Percentiles rank a stretch among this genome's conserved stretches.
Evolutionary conservation across 1,284 basidiomycete genomes (phyloP).

Genomic region (Cerrena zonata): DNA sequence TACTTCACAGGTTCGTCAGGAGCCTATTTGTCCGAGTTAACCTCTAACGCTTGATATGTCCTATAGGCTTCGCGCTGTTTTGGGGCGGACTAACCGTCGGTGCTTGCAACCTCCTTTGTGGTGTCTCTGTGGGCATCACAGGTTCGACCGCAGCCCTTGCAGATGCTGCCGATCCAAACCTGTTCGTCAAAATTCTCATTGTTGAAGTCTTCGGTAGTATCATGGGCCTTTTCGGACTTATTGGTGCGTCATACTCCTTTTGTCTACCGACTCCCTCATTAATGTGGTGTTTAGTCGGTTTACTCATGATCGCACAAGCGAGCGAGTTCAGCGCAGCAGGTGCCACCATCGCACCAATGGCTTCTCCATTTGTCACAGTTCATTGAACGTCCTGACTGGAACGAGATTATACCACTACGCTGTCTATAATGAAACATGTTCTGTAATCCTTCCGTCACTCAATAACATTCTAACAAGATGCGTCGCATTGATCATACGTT

Average conservation of each 20-base stretch:
- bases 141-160: slow-evolving; percentile 88
- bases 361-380: slow-evolving; percentile 27
- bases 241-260: slow-evolving; percentile 74
- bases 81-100: slow-evolving; percentile 93
- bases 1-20: slow-evolving; percentile 77
- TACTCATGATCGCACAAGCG: slow-evolving; percentile 61
- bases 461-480: no score
- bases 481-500: no score
- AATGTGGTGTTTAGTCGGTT: slow-evolving; percentile 44
- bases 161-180: slow-evolving; percentile 85
- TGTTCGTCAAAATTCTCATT: slow-evolving; percentile 92
- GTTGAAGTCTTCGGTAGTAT: slow-evolving; percentile 94
- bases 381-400: background rate
- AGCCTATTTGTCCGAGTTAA: slow-evolving; percentile 1
- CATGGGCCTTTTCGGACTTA: slow-evolving; percentile 85
- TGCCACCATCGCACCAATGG: slow-evolving; percentile 21
- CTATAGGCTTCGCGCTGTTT: slow-evolving; percentile 80
- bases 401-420: background rate
- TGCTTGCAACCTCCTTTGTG: slow-evolving; percentile 88
- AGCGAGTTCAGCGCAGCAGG: slow-evolving; percentile 43
- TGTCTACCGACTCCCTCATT: no score
- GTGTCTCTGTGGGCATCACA: slow-evolving; percentile 84
- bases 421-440: background rate
- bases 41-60: background rate
- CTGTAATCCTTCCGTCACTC: no score